Base-by-base conservation (phyloP, 2,329 filamentous ascomycete species). In the Sporothrix schenckii region DNA sequence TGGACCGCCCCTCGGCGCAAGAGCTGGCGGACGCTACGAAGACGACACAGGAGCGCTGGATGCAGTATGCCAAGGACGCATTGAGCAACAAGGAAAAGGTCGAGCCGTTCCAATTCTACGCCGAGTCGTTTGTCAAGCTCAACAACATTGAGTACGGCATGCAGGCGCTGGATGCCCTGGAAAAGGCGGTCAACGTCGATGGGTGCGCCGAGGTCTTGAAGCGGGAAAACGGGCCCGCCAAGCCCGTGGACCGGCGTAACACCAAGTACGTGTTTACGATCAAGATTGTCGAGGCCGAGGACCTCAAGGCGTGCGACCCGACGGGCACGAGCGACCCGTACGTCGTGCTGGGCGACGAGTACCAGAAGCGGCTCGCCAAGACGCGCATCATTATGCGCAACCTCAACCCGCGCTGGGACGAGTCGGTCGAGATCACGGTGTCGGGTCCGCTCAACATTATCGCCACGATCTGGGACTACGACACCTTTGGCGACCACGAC, bases 101-200 rank as follows among this genome's bases (percentile, higher is more conserved):
- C 53, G 94, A 97, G 77, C 95, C 95, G 0, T 99, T 98, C 80
- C 94, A 98, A 74, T 99, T 99, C 81, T 95, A 93, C 75, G 50
- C 65, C 49, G 75, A 97, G 92, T 97, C 94, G 5, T 91, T 99
- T 76, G 93, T 99, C 73, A 99, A 98, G 80, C 87, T 99, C 75
- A 99, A 99, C 84, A 97, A 99, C 77, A 90, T 99, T 74, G 94
- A 97, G 80, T 98, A 93, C 80, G 94, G 94, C 5, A 93, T 97
- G 81, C 87, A 93, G 70, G 92, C 97, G 77, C 86, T 99, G 68
- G 95, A 99, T 78, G 93, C 92, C 79, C 85, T 99, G 7, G 94
- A 98, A 78, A 90, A 88, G 77, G 88, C 90, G 71, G 92, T 98
- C 84, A 94, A 97, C 76, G 93, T 97, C 14, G 95, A 99, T 78